Base-by-base conservation (phyloP, 2,329 filamentous ascomycete genomes). In the Venturia effusa region DNA sequence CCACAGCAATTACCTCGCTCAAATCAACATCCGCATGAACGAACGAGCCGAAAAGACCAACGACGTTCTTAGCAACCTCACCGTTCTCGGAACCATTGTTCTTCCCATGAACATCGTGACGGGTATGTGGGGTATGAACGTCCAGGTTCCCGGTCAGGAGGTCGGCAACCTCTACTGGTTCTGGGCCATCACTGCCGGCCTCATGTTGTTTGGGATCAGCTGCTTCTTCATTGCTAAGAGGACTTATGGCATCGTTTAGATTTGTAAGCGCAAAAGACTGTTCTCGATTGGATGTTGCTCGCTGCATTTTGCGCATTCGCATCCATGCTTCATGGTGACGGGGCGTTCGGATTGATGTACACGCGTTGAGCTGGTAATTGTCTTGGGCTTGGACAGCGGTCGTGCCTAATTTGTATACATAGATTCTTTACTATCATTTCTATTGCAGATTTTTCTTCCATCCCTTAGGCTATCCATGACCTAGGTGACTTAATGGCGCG, bases 31-130 rank as follows among this genome's bases (percentile, higher is more conserved):
- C 70, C 87, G 92, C 71, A 97, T 97, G 93, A 97, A 97, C 75
- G 93, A 97, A 79, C 88, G 94, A 59, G 90, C 95, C 74, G 93
- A 99, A 75, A 88, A 95, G 77, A 99, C 94, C 1, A 91, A 92
- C 48, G 93, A 99, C 73, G 92, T 97, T 1, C 83, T 99, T 15
- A 92, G 92, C 67, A 96, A 94, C 75, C 83, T 99, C 66, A 97
- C 94, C 0, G 94, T 99, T 0, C 81, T 99, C 0, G 94, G 94
- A 68, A 99, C 94, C 6, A 97, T 99, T 69, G 93, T 99, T 3
- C 80, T 99, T 64, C 94, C 94, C 13, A 96, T 99, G 92, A 99
- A 99, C 74, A 96, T 99, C 73, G 93, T 99, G 71, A 97, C 94
- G 2, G 94, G 94, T 69, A 86, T 97, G 70, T 99, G 93, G 92